Percentiles rank a stretch among this genome's conserved stretches.
Evolutionary conservation across 2,329 filamentous ascomycete genomes (phyloP).

Genomic region (Xylaria sp.): DNA sequence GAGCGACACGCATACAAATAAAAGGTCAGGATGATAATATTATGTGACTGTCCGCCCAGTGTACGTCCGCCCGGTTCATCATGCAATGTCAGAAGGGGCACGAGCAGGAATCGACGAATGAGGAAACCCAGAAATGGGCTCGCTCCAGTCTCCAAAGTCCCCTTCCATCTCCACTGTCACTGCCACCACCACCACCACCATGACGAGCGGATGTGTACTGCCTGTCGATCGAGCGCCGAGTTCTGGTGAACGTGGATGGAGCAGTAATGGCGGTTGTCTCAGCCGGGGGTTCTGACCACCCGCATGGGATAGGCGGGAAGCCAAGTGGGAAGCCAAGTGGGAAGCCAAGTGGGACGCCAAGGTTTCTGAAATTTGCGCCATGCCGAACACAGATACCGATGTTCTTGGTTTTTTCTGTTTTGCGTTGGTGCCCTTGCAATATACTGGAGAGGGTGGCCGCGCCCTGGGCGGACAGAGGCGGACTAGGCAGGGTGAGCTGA

Average conservation of each 20-base stretch:
- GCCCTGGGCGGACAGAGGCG: too few species aligned
- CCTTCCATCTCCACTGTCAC: conserved; percentile 3
- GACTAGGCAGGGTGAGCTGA: too few species aligned
- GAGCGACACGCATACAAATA: too few species aligned
- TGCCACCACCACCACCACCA: too few species aligned
- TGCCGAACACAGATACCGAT: background rate
- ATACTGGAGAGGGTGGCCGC: too few species aligned
- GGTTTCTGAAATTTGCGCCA: background rate
- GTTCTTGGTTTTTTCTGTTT: background rate
- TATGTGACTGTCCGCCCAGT: too few species aligned
- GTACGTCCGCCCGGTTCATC: too few species aligned
- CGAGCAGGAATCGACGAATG: background rate
- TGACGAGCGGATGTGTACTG: too few species aligned
- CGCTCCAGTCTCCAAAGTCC: too few species aligned
- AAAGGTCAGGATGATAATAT: too few species aligned
- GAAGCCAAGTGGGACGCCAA: background rate
- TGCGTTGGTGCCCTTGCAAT: background rate
- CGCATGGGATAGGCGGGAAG: background rate
- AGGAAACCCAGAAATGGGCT: background rate
- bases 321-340: background rate
- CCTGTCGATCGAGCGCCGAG: too few species aligned
- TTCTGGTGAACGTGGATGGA: too few species aligned
- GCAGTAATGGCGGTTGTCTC: background rate
- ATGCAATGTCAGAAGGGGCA: background rate
- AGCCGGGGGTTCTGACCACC: background rate